phyloP scores from a whole-genome alignment of 176 grass and related monocot genomes.

The Pontederia paniculata region DNA sequence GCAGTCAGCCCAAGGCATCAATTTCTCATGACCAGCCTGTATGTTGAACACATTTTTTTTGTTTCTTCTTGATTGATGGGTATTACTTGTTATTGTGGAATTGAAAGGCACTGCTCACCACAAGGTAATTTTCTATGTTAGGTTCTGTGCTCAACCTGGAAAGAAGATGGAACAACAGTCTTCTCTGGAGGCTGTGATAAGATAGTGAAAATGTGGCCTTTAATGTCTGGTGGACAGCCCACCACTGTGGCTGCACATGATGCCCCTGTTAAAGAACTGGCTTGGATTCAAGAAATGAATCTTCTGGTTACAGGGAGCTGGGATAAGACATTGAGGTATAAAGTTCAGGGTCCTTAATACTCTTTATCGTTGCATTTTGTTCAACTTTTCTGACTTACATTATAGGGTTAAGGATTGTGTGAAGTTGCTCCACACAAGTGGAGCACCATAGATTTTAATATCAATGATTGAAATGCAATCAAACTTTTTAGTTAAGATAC shows the following conservation, averaged over 20 bases:
- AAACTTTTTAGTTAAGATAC: too few relatives aligned
- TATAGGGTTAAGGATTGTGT: too few relatives aligned
- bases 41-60: constrained; percentile 1
- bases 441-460: too few relatives aligned
- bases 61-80: background rate
- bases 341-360: background rate
- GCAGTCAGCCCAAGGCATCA: constrained; percentile 72
- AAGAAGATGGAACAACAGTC: constrained; percentile 73
- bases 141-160: constrained; percentile 85
- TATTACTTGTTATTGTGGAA: constrained; percentile 9
- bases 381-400: too few relatives aligned
- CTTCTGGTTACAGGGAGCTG: constrained; percentile 81
- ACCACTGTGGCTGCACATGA: constrained; percentile 70
- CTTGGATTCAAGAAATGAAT: constrained; percentile 83
- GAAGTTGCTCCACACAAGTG: too few relatives aligned
- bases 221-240: constrained; percentile 62
- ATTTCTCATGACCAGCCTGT: constrained; percentile 83
- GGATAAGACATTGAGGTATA: constrained; percentile 73
- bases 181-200: constrained; percentile 89
- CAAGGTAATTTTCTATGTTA: constrained; percentile 23
- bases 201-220: constrained; percentile 87
- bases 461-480: too few relatives aligned
- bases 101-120: too few relatives aligned
- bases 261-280: constrained; percentile 59
- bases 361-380: background rate